phyloP scores from a whole-genome alignment of 2,329 filamentous ascomycete species.

The Ophiocordyceps camponoti-leonardi region DNA sequence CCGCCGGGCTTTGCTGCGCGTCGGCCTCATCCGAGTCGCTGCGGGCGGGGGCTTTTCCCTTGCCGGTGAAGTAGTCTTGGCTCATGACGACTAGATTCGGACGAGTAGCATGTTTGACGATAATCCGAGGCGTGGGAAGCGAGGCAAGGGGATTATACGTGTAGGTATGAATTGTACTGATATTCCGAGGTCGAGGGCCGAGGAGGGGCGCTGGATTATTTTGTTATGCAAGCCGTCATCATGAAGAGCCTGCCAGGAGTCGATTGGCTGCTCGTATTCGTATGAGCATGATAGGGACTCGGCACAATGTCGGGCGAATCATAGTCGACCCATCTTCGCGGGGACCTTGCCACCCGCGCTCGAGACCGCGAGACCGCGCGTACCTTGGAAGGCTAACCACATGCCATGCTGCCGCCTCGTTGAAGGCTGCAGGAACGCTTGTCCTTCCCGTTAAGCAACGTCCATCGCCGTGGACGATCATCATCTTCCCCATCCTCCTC shows the following conservation, averaged over 20 bases:
- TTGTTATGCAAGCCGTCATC: not conserved
- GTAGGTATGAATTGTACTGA: no score
- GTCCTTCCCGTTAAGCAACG: not conserved
- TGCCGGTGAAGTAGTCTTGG: constrained; percentile 38
- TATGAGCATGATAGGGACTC: not conserved
- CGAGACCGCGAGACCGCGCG: not conserved
- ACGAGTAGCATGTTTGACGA: constrained; percentile 16
- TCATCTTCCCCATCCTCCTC: not conserved
- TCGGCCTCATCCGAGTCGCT: constrained; percentile 12
- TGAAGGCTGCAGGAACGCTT: not conserved
- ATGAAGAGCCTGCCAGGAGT: not conserved
- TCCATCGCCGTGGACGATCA: not conserved
- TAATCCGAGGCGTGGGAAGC: not conserved
- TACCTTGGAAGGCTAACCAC: not conserved
- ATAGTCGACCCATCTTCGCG: not conserved
- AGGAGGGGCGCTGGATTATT: not conserved
- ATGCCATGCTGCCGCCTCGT: not conserved
- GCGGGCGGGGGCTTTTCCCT: constrained; percentile 29
- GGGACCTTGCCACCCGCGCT: not conserved
- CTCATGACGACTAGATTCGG: constrained; percentile 30
- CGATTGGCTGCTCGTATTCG: not conserved
- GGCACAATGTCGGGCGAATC: not conserved
- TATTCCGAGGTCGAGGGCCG: no score
- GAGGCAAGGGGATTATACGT: not conserved
- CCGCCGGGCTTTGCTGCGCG: constrained; percentile 10